Percentiles rank a stretch among this genome's conserved stretches.
Evolutionary conservation across 257 asterid species (phyloP).

Genomic region (Penstemon eatonii): DNA sequence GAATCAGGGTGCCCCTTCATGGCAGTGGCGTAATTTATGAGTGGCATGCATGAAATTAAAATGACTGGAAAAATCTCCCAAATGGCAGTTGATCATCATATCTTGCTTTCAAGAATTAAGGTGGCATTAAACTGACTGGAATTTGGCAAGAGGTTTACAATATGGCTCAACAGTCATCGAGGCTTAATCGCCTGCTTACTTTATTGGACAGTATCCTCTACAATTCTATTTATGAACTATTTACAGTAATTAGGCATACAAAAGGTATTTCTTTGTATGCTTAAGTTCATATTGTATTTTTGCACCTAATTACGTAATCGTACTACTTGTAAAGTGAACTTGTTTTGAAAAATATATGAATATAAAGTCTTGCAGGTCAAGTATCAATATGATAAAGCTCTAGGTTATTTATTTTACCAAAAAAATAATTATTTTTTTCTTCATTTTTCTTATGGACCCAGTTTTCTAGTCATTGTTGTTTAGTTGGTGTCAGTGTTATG

Average conservation of each 20-base stretch:
- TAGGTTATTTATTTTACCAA: no score
- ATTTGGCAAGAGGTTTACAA: constrained; percentile 31
- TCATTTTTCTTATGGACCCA: not conserved
- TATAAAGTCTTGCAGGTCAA: not conserved
- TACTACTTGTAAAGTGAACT: not conserved
- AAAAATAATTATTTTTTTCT: not conserved
- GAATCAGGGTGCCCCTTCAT: constrained; percentile 25
- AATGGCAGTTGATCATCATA: constrained; percentile 34
- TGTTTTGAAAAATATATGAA: not conserved
- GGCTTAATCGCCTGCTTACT: constrained; percentile 93
- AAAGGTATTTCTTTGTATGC: not conserved
- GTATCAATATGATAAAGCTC: no score
- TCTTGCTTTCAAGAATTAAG: constrained; percentile 32
- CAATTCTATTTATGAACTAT: not conserved
- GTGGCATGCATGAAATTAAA: constrained; percentile 39
- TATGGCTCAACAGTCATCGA: constrained; percentile 98
- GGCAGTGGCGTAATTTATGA: constrained; percentile 33
- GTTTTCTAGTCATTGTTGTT: constrained; percentile 14
- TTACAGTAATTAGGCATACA: constrained; percentile 12
- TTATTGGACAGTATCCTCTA: constrained; percentile 95
- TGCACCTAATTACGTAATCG: not conserved
- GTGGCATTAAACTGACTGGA: constrained; percentile 38
- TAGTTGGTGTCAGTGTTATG: constrained; percentile 17
- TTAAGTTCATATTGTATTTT: not conserved
- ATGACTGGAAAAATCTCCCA: constrained; percentile 29